Evolutionary conservation across 306 rosid species (phyloP).

Genomic region (Pterocarpus macrocarpus): DNA sequence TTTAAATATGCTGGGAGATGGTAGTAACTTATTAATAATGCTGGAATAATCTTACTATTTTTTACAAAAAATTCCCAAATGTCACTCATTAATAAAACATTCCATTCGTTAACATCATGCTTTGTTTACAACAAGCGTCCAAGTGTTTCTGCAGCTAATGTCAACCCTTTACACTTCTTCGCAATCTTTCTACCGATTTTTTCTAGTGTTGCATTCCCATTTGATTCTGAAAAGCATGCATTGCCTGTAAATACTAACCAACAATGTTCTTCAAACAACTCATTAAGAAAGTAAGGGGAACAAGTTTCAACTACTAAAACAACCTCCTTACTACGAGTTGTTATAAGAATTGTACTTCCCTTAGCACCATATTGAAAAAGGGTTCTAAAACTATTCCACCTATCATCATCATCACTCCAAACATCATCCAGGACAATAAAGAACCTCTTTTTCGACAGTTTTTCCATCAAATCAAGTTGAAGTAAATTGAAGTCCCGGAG

Average conservation of each 20-base stretch:
- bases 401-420: background rate
- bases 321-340: background rate
- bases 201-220: background rate
- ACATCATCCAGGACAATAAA: constrained; percentile 24
- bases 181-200: background rate
- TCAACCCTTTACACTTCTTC: background rate
- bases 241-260: background rate
- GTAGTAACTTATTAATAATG: constrained; percentile 49
- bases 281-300: background rate
- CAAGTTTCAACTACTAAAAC: background rate
- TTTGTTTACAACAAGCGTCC: background rate
- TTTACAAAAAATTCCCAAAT: constrained; percentile 26
- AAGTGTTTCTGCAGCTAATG: background rate
- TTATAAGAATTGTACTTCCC: constrained; percentile 10
- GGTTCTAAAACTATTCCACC: background rate
- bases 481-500: background rate
- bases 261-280: background rate
- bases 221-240: background rate
- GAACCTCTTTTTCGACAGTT: background rate
- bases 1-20: constrained; percentile 47
- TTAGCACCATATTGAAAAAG: background rate
- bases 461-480: background rate
- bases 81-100: background rate
- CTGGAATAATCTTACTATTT: constrained; percentile 17
- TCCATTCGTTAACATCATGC: constrained; percentile 14